These are phyloP conservation scores for Talaromyces sp. DNA, from an alignment of 2,329 filamentous ascomycete species.

Conservation along the genomic window DNA sequence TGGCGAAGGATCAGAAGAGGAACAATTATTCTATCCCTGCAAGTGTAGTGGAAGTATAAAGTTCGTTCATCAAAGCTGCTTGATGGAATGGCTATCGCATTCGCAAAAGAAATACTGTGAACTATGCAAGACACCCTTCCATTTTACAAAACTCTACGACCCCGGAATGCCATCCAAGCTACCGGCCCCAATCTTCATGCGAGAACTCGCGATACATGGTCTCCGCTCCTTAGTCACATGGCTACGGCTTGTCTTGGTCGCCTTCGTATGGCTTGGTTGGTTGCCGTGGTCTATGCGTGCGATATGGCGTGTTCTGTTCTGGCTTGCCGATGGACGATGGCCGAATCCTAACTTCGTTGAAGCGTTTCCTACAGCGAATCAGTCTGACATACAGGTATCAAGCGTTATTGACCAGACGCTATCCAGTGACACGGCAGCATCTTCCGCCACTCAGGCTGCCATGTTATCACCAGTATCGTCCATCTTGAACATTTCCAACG, in stretches of 20 bases:
- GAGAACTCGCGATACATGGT: constrained; percentile 69
- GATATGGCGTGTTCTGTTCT: constrained; percentile 91
- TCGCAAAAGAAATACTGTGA: constrained; percentile 99
- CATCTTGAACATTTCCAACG: constrained; percentile 37
- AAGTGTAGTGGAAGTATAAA: constrained; percentile 99
- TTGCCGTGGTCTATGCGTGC: constrained; percentile 87
- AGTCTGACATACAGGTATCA: constrained; percentile 23
- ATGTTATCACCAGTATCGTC: constrained; percentile 35
- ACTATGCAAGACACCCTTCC: constrained; percentile 96
- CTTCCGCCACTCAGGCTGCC: constrained; percentile 23
- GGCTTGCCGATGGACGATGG: constrained; percentile 78
- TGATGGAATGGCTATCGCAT: constrained; percentile 98
- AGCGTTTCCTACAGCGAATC: constrained; percentile 15
- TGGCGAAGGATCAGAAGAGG: constrained; percentile 73
- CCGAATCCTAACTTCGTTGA: constrained; percentile 28
- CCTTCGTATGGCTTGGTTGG: constrained; percentile 80
- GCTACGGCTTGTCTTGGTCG: constrained; percentile 71
- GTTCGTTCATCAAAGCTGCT: constrained; percentile 92
- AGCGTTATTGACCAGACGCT: constrained; percentile 19
- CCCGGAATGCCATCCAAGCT: constrained; percentile 85
- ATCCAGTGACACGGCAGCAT: constrained; percentile 21
- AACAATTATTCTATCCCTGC: constrained; percentile 94
- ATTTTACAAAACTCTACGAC: constrained; percentile 96
- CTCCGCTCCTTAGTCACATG: constrained; percentile 68
- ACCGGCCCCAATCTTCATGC: constrained; percentile 73